These are phyloP conservation scores for Microsporum canis DNA, from an alignment of 2,329 filamentous ascomycete species.

Conservation along the genomic window DNA sequence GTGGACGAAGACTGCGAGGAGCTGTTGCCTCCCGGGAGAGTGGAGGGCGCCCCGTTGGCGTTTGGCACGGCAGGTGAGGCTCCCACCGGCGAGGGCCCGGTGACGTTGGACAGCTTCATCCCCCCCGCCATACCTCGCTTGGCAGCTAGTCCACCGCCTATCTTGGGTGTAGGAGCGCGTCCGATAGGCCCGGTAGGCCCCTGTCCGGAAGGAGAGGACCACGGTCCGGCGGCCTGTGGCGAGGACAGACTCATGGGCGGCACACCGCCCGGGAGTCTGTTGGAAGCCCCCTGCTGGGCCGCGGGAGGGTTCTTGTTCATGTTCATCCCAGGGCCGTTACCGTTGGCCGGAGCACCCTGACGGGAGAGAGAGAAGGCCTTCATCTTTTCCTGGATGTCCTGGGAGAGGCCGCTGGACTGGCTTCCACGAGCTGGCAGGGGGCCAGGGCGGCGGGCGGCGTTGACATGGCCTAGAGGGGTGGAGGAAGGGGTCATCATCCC, in stretches of 20 bases:
- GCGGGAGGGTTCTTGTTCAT: neutral
- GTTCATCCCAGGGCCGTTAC: neutral
- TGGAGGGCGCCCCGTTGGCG: neutral
- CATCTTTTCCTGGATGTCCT: conserved; percentile 58
- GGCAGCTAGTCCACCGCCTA: conserved; percentile 34
- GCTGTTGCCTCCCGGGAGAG: neutral
- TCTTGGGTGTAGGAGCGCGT: conserved; percentile 25
- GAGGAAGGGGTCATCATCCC: conserved; percentile 62
- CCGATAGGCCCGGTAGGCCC: neutral
- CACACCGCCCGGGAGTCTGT: neutral
- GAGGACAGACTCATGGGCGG: neutral
- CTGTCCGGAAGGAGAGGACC: conserved; percentile 13
- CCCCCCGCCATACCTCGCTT: conserved; percentile 38
- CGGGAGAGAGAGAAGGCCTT: conserved; percentile 57
- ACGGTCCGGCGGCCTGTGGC: neutral
- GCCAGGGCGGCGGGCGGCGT: conserved; percentile 49
- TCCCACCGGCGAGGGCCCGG: conserved; percentile 22
- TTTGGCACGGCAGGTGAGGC: conserved; percentile 6
- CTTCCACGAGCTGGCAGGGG: conserved; percentile 36
- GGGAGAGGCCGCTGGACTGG: conserved; percentile 43
- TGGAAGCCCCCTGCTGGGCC: neutral
- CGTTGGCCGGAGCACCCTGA: conserved; percentile 19
- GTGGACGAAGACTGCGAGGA: conserved; percentile 8
- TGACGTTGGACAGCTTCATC: conserved; percentile 39
- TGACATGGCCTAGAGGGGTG: conserved; percentile 68